phyloP scores from a whole-genome alignment of 768 basidiomycete genomes.

The Chalciporus pseudorubinellus region DNA sequence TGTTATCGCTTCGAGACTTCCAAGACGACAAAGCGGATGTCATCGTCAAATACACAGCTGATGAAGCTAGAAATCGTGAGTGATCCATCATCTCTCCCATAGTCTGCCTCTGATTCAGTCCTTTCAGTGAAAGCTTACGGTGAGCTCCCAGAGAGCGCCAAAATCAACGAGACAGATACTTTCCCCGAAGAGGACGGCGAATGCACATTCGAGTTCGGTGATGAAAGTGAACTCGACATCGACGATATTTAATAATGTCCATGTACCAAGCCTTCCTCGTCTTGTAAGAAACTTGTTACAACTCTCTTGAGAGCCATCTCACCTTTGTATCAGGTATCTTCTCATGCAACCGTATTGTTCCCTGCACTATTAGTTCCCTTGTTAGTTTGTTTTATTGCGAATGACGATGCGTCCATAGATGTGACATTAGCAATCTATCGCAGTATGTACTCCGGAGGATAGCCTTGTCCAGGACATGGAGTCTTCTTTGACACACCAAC shows the following conservation, averaged over 20 bases:
- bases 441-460: slow-evolving; percentile 17
- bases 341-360: slow-evolving; percentile 10
- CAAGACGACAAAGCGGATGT: slow-evolving; percentile 99
- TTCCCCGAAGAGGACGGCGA: slow-evolving; percentile 91
- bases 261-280: slow-evolving; percentile 6
- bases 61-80: slow-evolving; percentile 82
- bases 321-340: slow-evolving; percentile 10
- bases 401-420: slow-evolving; percentile 25
- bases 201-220: slow-evolving; percentile 87
- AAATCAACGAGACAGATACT: slow-evolving; percentile 95
- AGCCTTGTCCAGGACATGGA: slow-evolving; percentile 3
- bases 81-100: slow-evolving; percentile 11
- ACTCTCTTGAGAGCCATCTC: neutral
- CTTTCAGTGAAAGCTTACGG: slow-evolving; percentile 90
- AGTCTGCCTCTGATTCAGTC: slow-evolving; percentile 9
- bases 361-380: slow-evolving; percentile 4
- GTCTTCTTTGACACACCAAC: neutral
- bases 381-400: slow-evolving; percentile 12
- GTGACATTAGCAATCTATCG: slow-evolving; percentile 16
- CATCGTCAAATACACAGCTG: slow-evolving; percentile 97
- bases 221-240: slow-evolving; percentile 85
- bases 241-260: slow-evolving; percentile 68
- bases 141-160: slow-evolving; percentile 93
- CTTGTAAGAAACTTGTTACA: slow-evolving; percentile 14
- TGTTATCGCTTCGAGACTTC: slow-evolving; percentile 95